These are phyloP conservation scores for Bothriochloa decipiens DNA, from an alignment of 176 grass and related monocot genomes.

Conservation along the genomic window DNA sequence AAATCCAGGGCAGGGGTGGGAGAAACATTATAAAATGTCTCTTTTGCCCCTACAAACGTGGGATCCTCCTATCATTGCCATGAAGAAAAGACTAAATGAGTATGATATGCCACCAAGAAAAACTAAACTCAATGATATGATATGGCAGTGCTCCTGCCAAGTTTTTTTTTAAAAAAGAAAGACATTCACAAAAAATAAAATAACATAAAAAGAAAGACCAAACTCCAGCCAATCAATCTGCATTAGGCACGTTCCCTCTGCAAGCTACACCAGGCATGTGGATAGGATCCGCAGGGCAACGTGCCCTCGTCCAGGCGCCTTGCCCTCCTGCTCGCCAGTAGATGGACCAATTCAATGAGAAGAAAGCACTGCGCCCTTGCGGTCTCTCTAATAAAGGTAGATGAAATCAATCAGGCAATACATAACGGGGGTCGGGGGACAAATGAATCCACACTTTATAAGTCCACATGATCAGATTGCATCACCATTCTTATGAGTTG, in stretches of 20 bases:
- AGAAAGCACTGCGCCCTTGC: not conserved
- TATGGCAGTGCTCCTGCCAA: not conserved
- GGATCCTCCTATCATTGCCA: not conserved
- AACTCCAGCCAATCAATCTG: not conserved
- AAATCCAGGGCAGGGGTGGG: not conserved
- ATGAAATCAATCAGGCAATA: not conserved
- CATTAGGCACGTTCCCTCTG: not conserved
- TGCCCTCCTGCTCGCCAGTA: not conserved
- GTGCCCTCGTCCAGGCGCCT: not conserved
- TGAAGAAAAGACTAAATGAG: not conserved
- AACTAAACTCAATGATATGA: not conserved
- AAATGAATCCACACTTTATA: not conserved
- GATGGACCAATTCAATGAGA: not conserved
- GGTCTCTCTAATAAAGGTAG: not conserved
- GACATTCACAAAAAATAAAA: not conserved
- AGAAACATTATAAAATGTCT: not conserved
- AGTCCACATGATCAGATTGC: not conserved
- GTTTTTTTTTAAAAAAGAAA: not conserved
- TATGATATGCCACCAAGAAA: slow-evolving; percentile 1
- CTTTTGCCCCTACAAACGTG: not conserved
- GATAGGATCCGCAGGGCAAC: not conserved
- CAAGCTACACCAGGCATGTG: not conserved
- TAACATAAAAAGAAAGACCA: not conserved
- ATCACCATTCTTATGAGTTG: not conserved
- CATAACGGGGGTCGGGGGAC: not conserved